A percentile compares a stretch with the other conserved stretches of the same genome.
These are phyloP conservation scores for Hypomyces perniciosus DNA, from an alignment of 2,329 filamentous ascomycete genomes.

Conservation along the genomic window DNA sequence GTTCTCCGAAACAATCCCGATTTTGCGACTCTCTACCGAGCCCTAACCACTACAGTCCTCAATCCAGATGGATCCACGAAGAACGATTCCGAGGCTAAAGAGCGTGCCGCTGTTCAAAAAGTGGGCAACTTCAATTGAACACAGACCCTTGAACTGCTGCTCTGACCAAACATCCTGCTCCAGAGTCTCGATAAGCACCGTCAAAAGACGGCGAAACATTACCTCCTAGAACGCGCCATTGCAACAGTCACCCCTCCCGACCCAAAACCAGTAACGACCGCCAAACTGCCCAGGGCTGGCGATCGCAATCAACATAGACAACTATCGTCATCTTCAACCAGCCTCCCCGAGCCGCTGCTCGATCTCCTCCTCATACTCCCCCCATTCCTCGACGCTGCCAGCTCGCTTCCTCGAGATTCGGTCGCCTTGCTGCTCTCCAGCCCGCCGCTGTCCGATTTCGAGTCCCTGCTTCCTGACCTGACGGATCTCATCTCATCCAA, in stretches of 20 bases:
- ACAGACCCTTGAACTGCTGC: background rate
- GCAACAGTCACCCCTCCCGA: constrained; percentile 35
- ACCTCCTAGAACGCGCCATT: constrained; percentile 48
- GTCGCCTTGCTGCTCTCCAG: constrained; percentile 41
- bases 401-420: constrained; percentile 31
- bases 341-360: constrained; percentile 39
- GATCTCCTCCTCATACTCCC: constrained; percentile 52
- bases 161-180: background rate
- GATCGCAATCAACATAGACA: constrained; percentile 14
- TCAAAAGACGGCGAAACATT: constrained; percentile 40
- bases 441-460: constrained; percentile 44
- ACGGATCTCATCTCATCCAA: constrained; percentile 40
- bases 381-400: constrained; percentile 35
- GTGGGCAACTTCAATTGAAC: constrained; percentile 28
- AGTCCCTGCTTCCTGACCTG: constrained; percentile 42
- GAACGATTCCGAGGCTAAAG: constrained; percentile 42
- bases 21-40: constrained; percentile 53
- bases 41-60: constrained; percentile 47
- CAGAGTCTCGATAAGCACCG: constrained; percentile 47
- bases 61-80: constrained; percentile 54
- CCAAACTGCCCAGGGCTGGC: constrained; percentile 11
- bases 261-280: constrained; percentile 13
- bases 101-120: constrained; percentile 43
- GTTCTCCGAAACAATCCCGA: constrained; percentile 52
- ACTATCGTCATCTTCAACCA: constrained; percentile 11